Evolutionary conservation across 129 eudicot genomes (phyloP), one percentile per base, ranked within the genome.

Genomic region (Helianthus tuberosus): DNA sequence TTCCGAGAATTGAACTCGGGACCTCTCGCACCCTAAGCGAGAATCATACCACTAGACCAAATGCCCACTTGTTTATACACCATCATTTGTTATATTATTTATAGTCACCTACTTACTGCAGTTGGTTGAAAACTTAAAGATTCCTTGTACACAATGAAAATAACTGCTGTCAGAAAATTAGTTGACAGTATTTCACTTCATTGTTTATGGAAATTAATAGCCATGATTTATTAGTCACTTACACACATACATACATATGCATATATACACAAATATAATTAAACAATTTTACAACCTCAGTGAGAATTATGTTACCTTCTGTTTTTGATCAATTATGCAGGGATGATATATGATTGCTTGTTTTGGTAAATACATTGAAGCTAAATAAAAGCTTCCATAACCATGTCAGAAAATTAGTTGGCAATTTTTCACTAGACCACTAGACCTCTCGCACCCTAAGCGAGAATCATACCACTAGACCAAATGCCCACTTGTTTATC

Each of bases 11-110:
- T 84, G 96, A 91, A 88, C 95, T 88, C 97, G 97, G 97, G 95
- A 86, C 96, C 97, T 91, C 96, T 91, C 96, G 89, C 97, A 91
- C 97, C 95, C 96, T 82, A 91, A 91, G 97, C 92, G 97, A 91
- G 97, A 91, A 91, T 91, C 97, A 91, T 91, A 86, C 96, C 97
- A 86, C 96, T 88, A 84, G 97, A 91, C 97, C 97, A 86, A 91
- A 91, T 88, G 95, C 97, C 95, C 95, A 5, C 7, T 66, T 76
- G 68, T 76, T 75, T 49, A 61, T 29, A n/a, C n/a, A 73, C 47
- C 47, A n/a, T 48, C 35, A 73, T 46, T 46, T 12, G 27, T 63
- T 60, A 27, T 15, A 29, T 5, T 61, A 47, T 73, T 7, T 47
- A 44, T 59, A 61, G 20, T 11, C 43, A 27, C 51, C 8, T 69